Base-by-base conservation (phyloP, 2,329 filamentous ascomycete genomes). In the Fusarium staphyleae region DNA sequence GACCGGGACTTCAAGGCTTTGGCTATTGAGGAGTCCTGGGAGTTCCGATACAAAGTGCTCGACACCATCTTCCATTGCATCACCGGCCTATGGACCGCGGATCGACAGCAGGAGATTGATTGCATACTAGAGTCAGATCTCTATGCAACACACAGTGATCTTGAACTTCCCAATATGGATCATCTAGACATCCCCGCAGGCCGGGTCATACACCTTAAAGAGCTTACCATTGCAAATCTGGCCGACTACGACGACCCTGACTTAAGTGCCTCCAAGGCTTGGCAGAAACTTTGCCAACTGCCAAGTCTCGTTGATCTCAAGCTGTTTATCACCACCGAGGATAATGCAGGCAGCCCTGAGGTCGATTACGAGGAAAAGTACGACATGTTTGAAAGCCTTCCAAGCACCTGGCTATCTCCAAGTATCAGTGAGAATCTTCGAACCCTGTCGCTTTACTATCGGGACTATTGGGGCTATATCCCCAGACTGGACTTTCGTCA, bases 381-480 rank as follows among this genome's bases (percentile, higher is more conserved):
- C 13, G 49, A 63, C 0, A 59, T 70, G n/a, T 63, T 56, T 9
- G 39, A 53, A 6, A 43, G 11, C 11, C 22, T 70, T 1, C 56
- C 64, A 0, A 18, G n/a, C 2, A 50, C 53, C 2, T 70, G 65
- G 66, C 54, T 69, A 2, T 43, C 48, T 5, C 49, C 63, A 1
- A 11, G 46, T 2, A 36, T 69, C 6, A 53, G 54, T 2, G 32
- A 62, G 4, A 66, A 66, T 12, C 48, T 75, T 7, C 63, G 60
- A 7, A 69, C 74, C 18, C 66, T 79, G 4, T 75, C 72, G 1
- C 58, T 80, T 2, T 76, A 69, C 48, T 65, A 64, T 5, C 55
- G 48, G 9, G 56, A 70, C 2, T 74, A 71, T 44, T 78, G 72
- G 53, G 72, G 78, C 1, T 77, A 70, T 57, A 69, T 70, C 8